A percentile compares a stretch with the other conserved stretches of the same genome.
Conservation (phyloP, 1,284 basidiomycete genomes). For the Pseudozyma thailandica region DNA sequence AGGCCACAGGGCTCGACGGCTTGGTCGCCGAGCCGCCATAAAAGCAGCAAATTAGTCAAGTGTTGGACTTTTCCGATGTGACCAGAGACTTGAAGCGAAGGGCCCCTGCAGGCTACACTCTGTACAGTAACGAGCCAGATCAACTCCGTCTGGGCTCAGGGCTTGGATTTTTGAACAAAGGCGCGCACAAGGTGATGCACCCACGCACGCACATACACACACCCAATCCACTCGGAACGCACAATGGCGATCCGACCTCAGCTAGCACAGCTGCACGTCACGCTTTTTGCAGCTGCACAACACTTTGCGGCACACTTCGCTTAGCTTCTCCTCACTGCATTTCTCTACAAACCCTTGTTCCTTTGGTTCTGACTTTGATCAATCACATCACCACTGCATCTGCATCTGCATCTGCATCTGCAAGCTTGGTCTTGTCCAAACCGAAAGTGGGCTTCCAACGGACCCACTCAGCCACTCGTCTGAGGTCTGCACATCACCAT, state of each 20-base stretch:
- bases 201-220: not conserved
- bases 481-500: constrained; percentile 6
- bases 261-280: constrained; percentile 9
- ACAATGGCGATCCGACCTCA: constrained; percentile 4
- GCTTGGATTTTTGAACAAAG: too few relatives aligned
- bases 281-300: constrained; percentile 17
- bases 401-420: not conserved
- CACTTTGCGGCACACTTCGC: constrained; percentile 9
- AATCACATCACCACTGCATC: not conserved
- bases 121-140: too few relatives aligned
- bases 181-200: not conserved
- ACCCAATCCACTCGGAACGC: not conserved
- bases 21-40: too few relatives aligned
- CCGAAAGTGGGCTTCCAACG: not conserved
- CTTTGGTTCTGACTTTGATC: not conserved
- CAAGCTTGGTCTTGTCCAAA: not conserved
- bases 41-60: too few relatives aligned
- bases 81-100: too few relatives aligned
- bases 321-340: constrained; percentile 11
- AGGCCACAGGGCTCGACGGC: too few relatives aligned
- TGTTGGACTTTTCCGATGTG: too few relatives aligned
- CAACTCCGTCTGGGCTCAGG: too few relatives aligned
- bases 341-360: constrained; percentile 13
- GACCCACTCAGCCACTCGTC: too few relatives aligned
- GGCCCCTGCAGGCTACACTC: too few relatives aligned